Evolutionary conservation across 345 rosid genomes (phyloP), one percentile per base, ranked within the genome.

Genomic region (Excoecaria cochinchinensis): DNA sequence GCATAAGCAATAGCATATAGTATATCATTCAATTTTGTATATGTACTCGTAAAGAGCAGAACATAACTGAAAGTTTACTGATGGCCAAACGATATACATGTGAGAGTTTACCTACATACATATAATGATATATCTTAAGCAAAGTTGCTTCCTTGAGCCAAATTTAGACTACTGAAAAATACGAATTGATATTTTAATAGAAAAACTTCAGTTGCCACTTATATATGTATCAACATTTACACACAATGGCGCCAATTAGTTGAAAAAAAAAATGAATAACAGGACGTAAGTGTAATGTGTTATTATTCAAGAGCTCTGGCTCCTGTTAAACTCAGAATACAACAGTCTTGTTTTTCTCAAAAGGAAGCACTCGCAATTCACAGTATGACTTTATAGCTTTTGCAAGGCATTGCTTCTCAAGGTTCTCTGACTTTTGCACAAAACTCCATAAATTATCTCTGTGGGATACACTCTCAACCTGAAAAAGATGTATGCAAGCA

Each of bases 401-500:
- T 14, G 84, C 76, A 73, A 95, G 97, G 80, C 99, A 95, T 75
- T 86, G 94, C 81, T 86, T 95, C 89, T 95, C 99, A 1, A 95
- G 93, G 78, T 84, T 92, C 77, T 91, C 97, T 11, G 99, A 95
- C 90, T 93, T 95, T 72, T 84, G 93, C 61, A 90, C 89, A 77
- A 92, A 93, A 81, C 93, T 90, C 61, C 73, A 84, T 83, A 93
- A 77, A 72, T 87, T 93, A 84, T 95, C 99, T 79, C 93, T 79
- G 80, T 95, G 98, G 40, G 95, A 89, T 80, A 95, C 98, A 76
- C 94, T 85, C 86, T 93, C 99, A 72, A 93, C 99, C 99, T 93
- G 87, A 81, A 82, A 19, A 14, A 25, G 44, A 50, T 13, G 36
- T 1, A 44, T 44, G 48, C 36, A 38, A 13, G 15, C 8, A 31